phyloP scores from a whole-genome alignment of 2,329 filamentous ascomycete genomes.

The Myriosclerotinia duriaeana region DNA sequence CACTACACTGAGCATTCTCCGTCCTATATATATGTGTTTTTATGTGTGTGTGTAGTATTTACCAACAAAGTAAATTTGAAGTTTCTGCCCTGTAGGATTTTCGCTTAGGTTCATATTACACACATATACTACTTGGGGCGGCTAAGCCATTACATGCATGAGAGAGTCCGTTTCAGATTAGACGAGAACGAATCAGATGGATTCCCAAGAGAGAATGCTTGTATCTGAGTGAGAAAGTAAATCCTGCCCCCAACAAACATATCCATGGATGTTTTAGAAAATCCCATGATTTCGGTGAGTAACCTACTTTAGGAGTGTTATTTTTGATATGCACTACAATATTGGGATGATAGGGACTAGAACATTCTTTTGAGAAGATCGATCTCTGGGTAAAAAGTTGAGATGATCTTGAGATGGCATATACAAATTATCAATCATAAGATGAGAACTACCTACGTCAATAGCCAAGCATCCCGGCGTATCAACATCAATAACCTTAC shows the following conservation, averaged over 20 bases:
- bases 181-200: neutral
- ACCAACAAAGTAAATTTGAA: too few relatives aligned
- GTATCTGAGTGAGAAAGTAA: neutral
- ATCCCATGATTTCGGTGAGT: neutral
- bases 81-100: neutral
- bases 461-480: neutral
- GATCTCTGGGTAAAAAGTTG: too few relatives aligned
- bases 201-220: neutral
- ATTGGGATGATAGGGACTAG: neutral
- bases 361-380: too few relatives aligned
- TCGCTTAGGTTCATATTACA: neutral
- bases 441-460: neutral
- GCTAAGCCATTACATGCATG: conserved; percentile 1
- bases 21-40: neutral
- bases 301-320: neutral
- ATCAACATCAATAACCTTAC: neutral
- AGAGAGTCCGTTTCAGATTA: conserved; percentile 5
- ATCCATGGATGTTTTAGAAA: neutral
- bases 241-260: neutral
- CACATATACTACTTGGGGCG: neutral
- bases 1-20: neutral
- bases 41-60: too few relatives aligned
- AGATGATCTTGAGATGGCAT: too few relatives aligned
- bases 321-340: neutral
- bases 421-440: neutral